Conservation (phyloP, 2,329 filamentous ascomycete genomes). For the Pseudonectria foliicola region DNA sequence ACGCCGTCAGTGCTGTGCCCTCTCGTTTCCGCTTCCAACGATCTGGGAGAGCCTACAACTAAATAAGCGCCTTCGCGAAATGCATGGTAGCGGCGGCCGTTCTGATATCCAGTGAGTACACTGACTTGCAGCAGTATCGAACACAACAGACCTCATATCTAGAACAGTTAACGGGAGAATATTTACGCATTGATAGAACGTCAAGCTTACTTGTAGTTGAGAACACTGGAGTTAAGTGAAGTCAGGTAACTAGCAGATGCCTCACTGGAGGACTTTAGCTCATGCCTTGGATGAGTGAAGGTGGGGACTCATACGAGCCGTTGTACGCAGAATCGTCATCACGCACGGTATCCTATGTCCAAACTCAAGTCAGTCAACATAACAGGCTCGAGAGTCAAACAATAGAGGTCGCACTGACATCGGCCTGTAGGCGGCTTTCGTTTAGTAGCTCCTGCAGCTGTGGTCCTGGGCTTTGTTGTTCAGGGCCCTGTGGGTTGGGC, state of each 20-base stretch:
- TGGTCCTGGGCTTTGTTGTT: too few relatives aligned
- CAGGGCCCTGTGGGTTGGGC: too few relatives aligned
- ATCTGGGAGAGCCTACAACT: slow-evolving; percentile 4
- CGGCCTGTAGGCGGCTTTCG: slow-evolving; percentile 2
- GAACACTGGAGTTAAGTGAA: slow-evolving; percentile 5
- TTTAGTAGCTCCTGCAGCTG: slow-evolving; percentile 1
- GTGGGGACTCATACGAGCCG: slow-evolving; percentile 1
- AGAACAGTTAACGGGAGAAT: not conserved
- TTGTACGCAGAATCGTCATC: slow-evolving; percentile 1
- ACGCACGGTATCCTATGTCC: slow-evolving; percentile 1
- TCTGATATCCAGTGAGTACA: slow-evolving; percentile 1
- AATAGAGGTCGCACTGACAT: not conserved
- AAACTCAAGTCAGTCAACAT: not conserved
- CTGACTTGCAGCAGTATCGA: not conserved
- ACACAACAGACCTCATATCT: slow-evolving; percentile 5
- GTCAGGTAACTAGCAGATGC: slow-evolving; percentile 5
- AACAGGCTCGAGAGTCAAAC: too few relatives aligned
- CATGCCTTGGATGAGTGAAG: too few relatives aligned
- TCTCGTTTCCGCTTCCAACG: too few relatives aligned
- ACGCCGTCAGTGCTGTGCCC: not conserved
- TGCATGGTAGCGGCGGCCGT: slow-evolving; percentile 5
- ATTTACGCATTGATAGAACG: not conserved
- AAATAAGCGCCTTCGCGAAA: slow-evolving; percentile 7
- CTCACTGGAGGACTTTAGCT: not conserved
- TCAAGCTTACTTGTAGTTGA: slow-evolving; percentile 4